Conservation (phyloP, 1,284 basidiomycete species). For the Sanghuangporus baumii region DNA sequence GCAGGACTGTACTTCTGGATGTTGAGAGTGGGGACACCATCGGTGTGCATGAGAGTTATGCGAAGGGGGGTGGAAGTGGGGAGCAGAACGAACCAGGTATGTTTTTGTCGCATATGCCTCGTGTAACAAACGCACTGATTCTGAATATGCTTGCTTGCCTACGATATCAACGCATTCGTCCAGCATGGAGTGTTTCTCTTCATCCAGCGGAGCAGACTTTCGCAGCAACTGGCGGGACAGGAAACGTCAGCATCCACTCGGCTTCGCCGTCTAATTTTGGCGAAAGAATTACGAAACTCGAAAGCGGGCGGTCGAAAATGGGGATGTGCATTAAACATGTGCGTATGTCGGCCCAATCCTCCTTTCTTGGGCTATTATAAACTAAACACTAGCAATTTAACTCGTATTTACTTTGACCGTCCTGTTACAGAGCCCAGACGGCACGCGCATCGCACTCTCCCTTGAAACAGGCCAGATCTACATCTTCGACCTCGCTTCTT, state of each 20-base stretch:
- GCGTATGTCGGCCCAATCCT: constrained; percentile 26
- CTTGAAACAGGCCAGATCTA: constrained; percentile 79
- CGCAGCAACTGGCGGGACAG: constrained; percentile 73
- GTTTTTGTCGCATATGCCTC: neutral
- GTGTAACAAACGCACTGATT: neutral
- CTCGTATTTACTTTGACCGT: neutral
- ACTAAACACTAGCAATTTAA: neutral
- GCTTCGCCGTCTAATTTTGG: constrained; percentile 59
- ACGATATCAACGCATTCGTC: constrained; percentile 14
- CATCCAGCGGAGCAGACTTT: constrained; percentile 69
- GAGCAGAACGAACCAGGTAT: constrained; percentile 57
- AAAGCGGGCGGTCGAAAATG: constrained; percentile 73
- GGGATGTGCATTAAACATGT: constrained; percentile 79
- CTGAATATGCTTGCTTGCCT: neutral
- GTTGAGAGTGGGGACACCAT: constrained; percentile 41
- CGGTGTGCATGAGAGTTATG: constrained; percentile 69
- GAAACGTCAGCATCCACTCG: constrained; percentile 65
- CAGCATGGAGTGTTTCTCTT: constrained; percentile 79
- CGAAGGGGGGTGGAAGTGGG: constrained; percentile 38
- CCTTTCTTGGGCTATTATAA: neutral
- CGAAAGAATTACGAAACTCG: constrained; percentile 45
- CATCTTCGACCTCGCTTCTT: constrained; percentile 70
- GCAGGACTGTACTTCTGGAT: constrained; percentile 70
- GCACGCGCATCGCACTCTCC: constrained; percentile 69
- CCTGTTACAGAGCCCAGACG: constrained; percentile 71